Percentiles rank a stretch among this genome's conserved stretches.
phyloP scores from a whole-genome alignment of 1,139 yeast genomes.

The Hyphopichia buzzinii region DNA sequence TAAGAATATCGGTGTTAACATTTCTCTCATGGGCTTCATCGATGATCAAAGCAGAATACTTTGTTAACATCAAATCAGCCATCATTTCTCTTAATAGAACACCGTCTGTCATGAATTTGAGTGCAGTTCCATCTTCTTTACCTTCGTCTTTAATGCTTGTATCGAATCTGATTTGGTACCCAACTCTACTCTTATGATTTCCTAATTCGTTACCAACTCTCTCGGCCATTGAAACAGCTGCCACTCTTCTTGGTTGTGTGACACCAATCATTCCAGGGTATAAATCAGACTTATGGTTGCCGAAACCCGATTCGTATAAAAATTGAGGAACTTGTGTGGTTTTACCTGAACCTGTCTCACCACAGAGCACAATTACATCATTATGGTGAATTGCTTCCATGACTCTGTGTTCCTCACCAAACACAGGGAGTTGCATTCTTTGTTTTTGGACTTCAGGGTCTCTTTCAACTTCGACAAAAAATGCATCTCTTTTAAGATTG shows the following conservation, averaged over 20 bases:
- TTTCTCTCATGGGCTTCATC: slow-evolving; percentile 99
- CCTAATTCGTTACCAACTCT: slow-evolving; percentile 87
- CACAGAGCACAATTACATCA: slow-evolving; percentile 88
- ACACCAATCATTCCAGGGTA: slow-evolving; percentile 93
- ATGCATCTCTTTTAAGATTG: slow-evolving; percentile 56
- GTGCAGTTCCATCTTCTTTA: slow-evolving; percentile 54
- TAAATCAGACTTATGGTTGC: slow-evolving; percentile 52
- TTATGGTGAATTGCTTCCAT: slow-evolving; percentile 96
- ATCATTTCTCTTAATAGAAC: slow-evolving; percentile 90
- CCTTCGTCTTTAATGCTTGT: slow-evolving; percentile 61
- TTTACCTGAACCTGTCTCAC: slow-evolving; percentile 88
- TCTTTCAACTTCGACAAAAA: slow-evolving; percentile 67
- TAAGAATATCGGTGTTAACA: slow-evolving; percentile 89
- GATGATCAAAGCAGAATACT: slow-evolving; percentile 82
- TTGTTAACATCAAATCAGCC: slow-evolving; percentile 73
- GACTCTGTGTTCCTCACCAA: slow-evolving; percentile 83
- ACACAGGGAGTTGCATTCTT: slow-evolving; percentile 80
- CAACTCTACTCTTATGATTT: slow-evolving; percentile 68
- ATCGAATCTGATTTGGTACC: slow-evolving; percentile 90
- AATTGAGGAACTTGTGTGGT: slow-evolving; percentile 79
- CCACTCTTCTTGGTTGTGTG: slow-evolving; percentile 97
- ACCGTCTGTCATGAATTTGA: slow-evolving; percentile 99
- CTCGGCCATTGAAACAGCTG: slow-evolving; percentile 95
- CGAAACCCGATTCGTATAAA: slow-evolving; percentile 86
- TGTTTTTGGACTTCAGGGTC: slow-evolving; percentile 60